Percentiles rank a stretch among this genome's conserved stretches.
Conservation (phyloP, 2,329 filamentous ascomycete genomes). For the Alternaria solani region DNA sequence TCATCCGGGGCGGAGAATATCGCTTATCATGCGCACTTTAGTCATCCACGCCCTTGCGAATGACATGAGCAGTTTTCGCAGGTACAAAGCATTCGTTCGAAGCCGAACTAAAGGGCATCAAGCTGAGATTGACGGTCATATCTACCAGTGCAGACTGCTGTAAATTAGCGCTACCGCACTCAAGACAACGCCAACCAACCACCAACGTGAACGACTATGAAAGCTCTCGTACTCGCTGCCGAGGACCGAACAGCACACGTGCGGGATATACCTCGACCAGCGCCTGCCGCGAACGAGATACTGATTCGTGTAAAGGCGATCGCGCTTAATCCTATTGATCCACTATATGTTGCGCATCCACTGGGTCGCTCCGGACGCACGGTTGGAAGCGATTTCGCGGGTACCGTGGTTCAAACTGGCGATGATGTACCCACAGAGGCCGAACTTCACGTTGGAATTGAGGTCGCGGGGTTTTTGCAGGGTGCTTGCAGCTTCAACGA, state of each 20-base stretch:
- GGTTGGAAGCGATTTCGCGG: conserved; percentile 34
- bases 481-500: conserved; percentile 55
- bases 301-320: conserved; percentile 36
- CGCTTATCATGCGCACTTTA: background rate
- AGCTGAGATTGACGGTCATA: background rate
- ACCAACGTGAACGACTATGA: conserved; percentile 18
- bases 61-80: background rate
- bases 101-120: background rate
- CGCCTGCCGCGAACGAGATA: conserved; percentile 26
- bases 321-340: conserved; percentile 44
- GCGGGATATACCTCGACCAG: conserved; percentile 15
- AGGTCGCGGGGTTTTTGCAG: conserved; percentile 56
- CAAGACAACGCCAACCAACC: background rate
- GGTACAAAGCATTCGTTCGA: background rate
- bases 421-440: conserved; percentile 15
- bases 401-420: conserved; percentile 23
- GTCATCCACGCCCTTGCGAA: background rate
- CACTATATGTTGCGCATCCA: conserved; percentile 49
- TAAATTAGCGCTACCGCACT: background rate
- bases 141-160: background rate
- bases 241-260: conserved; percentile 21
- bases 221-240: conserved; percentile 32
- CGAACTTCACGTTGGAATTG: conserved; percentile 33
- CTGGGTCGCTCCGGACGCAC: conserved; percentile 45
- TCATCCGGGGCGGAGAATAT: background rate